Conservation (phyloP, 2,329 filamentous ascomycete species). For the Pseudocercospora macadamiae region DNA sequence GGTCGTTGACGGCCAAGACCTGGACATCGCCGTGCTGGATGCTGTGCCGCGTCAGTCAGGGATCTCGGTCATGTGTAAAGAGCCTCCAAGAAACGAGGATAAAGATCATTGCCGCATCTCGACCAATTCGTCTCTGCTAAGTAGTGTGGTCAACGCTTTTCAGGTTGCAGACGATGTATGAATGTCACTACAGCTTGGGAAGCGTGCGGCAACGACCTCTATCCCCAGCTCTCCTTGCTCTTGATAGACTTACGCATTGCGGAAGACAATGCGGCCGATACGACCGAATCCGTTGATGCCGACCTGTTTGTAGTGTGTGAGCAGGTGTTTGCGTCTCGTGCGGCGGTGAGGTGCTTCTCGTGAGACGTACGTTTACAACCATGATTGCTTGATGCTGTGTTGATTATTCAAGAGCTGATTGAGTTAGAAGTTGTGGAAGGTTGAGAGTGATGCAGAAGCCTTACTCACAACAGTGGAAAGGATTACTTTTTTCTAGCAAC, state of each 20-base stretch:
- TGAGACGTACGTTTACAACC: slow-evolving; percentile 50
- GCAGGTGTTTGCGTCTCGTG: slow-evolving; percentile 19
- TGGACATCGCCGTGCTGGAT: slow-evolving; percentile 87
- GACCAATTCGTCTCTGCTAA: too few relatives aligned
- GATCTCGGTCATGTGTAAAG: too few relatives aligned
- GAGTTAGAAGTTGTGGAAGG: not conserved
- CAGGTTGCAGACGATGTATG: too few relatives aligned
- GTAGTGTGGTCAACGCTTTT: too few relatives aligned
- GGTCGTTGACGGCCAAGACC: slow-evolving; percentile 97
- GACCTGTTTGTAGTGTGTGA: slow-evolving; percentile 58
- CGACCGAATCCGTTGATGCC: slow-evolving; percentile 99
- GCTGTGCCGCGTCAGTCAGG: slow-evolving; percentile 47
- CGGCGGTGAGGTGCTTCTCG: slow-evolving; percentile 10
- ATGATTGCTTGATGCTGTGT: slow-evolving; percentile 37
- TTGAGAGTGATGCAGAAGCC: not conserved
- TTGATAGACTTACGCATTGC: slow-evolving; percentile 73
- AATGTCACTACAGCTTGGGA: too few relatives aligned
- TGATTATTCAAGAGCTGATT: not conserved
- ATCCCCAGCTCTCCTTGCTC: slow-evolving; percentile 16
- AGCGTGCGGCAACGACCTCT: too few relatives aligned
- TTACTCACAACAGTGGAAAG: not conserved
- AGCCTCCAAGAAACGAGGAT: too few relatives aligned
- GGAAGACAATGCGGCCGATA: slow-evolving; percentile 98
- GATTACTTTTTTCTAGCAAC: not conserved
- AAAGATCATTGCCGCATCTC: too few relatives aligned